Evolutionary conservation across 495 filamentous ascomycete species (phyloP), one percentile per base, ranked within the genome.

Genomic region (Neurospora sp.): DNA sequence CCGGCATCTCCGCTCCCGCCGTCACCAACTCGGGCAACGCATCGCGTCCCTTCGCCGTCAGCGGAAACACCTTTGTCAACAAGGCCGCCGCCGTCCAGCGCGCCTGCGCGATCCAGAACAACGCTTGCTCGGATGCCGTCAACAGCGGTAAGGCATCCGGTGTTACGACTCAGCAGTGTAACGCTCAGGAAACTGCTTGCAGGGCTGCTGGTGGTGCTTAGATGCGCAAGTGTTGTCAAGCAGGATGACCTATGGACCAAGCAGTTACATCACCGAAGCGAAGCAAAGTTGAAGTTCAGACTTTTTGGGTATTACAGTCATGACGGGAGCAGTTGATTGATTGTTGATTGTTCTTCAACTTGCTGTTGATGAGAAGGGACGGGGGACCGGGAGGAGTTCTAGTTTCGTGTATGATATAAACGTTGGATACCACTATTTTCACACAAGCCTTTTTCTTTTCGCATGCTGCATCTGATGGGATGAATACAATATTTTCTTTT

Each of bases 41-140:
- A 79, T 72, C 8, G 27, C 77, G 86, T 42, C 85, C 86, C 65
- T 88, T 89, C 79, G 35, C 70, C 38, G 86, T 89, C 48, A 82
- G 83, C 76, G 86, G 84, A 41, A 80, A 82, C 78, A 86, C 86
- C 10, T 88, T 88, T 71, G 79, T 81, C 53, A 81, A 80, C 73
- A 71, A 78, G 75, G 76, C 72, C 46, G 82, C 82, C 22, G 85
- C 85, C 48, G 76, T 78, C 42, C 80, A 83, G 77, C 79, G 82
- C 44, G 81, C 81, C 38, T 81, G 78, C 65, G 77, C 83, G 73
- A 84, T 86, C 70, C 85, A 87, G 81, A 83, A 85, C 75, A 87
- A 87, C 75, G 77, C 74, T n/a, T 87, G 85, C 77, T 80, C 82
- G 70, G 74, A 85, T 48, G 84, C 85, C 42, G 81, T 82, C 73